Conservation (phyloP, 1,284 basidiomycete species). For the Peniophora sp. region DNA sequence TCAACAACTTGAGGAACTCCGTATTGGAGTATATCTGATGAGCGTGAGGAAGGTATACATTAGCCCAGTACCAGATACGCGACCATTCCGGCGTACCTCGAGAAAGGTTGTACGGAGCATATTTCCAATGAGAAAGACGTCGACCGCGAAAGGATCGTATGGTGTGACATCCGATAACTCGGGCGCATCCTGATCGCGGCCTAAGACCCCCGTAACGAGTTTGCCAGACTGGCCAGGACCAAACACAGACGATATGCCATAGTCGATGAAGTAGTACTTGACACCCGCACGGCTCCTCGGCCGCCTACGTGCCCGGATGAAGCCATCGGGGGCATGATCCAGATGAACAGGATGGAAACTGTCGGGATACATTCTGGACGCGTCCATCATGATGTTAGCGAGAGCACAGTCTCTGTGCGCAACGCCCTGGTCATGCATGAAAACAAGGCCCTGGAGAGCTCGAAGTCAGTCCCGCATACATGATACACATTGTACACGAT, state of each 20-base stretch:
- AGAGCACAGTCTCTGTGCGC: constrained; percentile 15
- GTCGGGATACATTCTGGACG: constrained; percentile 14
- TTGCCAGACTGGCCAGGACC: background rate
- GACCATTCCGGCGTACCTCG: background rate
- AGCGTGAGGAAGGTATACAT: too few relatives aligned
- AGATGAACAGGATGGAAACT: constrained; percentile 18
- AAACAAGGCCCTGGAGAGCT: constrained; percentile 4
- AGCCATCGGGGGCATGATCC: constrained; percentile 6
- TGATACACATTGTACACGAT: too few relatives aligned
- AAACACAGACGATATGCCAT: constrained; percentile 16
- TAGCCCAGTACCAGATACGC: too few relatives aligned
- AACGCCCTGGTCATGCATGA: constrained; percentile 5
- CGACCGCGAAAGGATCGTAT: constrained; percentile 1
- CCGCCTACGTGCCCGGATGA: constrained; percentile 1
- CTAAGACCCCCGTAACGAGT: background rate
- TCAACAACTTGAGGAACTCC: too few relatives aligned
- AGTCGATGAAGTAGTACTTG: constrained; percentile 22
- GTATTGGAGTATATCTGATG: too few relatives aligned
- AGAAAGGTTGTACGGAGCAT: background rate
- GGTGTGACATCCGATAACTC: background rate
- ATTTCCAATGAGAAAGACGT: background rate
- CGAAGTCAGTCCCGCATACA: too few relatives aligned
- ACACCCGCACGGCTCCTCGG: constrained; percentile 10
- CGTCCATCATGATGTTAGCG: constrained; percentile 24
- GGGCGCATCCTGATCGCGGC: background rate